These are phyloP conservation scores for Closterium sp. DNA, from an alignment of 139 green algal genomes.

Conservation along the genomic window DNA sequence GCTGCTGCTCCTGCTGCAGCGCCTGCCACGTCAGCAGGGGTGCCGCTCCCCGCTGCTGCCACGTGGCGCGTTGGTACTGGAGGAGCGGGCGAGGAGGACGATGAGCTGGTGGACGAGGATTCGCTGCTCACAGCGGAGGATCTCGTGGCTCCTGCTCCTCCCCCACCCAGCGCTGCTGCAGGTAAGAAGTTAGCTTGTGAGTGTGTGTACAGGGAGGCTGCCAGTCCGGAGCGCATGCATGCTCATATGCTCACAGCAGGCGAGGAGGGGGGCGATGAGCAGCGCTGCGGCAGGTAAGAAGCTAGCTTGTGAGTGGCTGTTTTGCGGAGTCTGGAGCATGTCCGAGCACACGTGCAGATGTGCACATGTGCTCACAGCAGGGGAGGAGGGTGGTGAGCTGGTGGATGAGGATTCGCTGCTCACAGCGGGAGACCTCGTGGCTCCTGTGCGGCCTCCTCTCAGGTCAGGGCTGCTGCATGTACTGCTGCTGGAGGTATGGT, in stretches of 20 bases:
- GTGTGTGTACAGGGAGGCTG: too few relatives aligned
- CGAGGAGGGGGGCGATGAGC: too few relatives aligned
- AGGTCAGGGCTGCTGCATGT: slow-evolving; percentile 5
- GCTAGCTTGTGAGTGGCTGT: too few relatives aligned
- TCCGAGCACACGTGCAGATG: too few relatives aligned
- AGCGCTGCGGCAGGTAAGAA: too few relatives aligned
- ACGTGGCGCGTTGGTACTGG: neutral
- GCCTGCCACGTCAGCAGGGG: neutral
- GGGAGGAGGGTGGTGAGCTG: slow-evolving; percentile 68
- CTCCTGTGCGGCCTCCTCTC: neutral
- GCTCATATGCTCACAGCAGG: too few relatives aligned
- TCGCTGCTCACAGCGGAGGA: slow-evolving; percentile 89
- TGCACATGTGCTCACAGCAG: too few relatives aligned
- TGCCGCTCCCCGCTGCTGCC: neutral
- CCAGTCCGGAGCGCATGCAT: too few relatives aligned
- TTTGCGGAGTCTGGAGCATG: too few relatives aligned
- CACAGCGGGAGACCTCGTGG: slow-evolving; percentile 76
- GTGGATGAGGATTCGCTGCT: slow-evolving; percentile 92
- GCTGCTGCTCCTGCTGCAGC: neutral
- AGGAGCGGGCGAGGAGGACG: slow-evolving; percentile 39
- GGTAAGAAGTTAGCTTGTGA: too few relatives aligned
- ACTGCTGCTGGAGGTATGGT: too few relatives aligned
- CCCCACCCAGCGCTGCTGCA: neutral
- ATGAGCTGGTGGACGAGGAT: slow-evolving; percentile 92
- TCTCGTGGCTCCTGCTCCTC: slow-evolving; percentile 22